These are phyloP conservation scores for Loxodes magnus DNA, from an alignment of 73 alveolate genomes.

Conservation along the genomic window DNA sequence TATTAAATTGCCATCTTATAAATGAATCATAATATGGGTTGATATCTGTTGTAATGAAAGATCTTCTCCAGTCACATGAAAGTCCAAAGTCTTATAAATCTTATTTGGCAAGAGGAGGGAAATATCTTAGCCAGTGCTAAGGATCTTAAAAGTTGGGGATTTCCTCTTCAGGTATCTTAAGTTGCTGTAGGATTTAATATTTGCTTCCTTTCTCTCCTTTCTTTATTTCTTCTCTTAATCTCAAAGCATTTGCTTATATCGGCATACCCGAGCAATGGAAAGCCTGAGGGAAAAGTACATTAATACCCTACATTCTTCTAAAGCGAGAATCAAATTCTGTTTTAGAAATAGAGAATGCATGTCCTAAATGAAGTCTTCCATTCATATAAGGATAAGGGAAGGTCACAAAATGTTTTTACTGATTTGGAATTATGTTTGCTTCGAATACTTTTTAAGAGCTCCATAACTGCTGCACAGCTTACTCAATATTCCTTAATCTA, in stretches of 20 bases:
- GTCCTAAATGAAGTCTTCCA: slow-evolving; percentile 95
- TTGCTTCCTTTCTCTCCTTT: slow-evolving; percentile 27
- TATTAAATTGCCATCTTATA: slow-evolving; percentile 44
- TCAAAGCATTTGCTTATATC: slow-evolving; percentile 96
- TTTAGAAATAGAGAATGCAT: slow-evolving; percentile 90
- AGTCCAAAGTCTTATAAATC: slow-evolving; percentile 81
- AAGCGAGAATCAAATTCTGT: slow-evolving; percentile 93
- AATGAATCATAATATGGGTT: slow-evolving; percentile 90
- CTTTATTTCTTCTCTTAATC: slow-evolving; percentile 38
- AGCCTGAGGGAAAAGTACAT: slow-evolving; percentile 93
- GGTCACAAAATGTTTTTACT: slow-evolving; percentile 78
- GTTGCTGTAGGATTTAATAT: slow-evolving; percentile 30
- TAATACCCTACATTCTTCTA: slow-evolving; percentile 82
- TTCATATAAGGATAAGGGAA: slow-evolving; percentile 99
- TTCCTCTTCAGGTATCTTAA: slow-evolving; percentile 57
- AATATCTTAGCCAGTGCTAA: slow-evolving; percentile 78
- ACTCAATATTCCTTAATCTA: slow-evolving; percentile 67
- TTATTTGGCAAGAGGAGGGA: slow-evolving; percentile 77
- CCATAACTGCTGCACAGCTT: slow-evolving; percentile 61
- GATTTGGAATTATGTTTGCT: slow-evolving; percentile 55
- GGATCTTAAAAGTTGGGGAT: slow-evolving; percentile 81
- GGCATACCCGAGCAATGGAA: slow-evolving; percentile 99
- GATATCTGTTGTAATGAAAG: slow-evolving; percentile 90
- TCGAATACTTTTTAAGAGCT: slow-evolving; percentile 46
- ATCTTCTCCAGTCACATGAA: slow-evolving; percentile 88